Conservation (phyloP, 1,139 yeast species). For the Meyerozyma athensensis region DNA sequence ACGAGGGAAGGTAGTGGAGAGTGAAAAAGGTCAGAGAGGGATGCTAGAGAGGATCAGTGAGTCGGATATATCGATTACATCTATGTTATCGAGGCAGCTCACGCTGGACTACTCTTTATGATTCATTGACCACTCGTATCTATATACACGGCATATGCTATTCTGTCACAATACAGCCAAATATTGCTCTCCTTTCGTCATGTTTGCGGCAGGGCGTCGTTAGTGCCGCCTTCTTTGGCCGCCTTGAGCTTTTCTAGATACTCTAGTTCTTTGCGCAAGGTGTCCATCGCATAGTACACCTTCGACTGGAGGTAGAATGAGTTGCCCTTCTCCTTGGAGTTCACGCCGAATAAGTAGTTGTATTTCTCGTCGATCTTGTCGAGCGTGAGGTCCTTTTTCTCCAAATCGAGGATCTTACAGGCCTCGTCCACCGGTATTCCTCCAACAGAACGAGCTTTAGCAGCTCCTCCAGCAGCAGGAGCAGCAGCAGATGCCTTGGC, state of each 20-base stretch:
- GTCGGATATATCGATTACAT: no score
- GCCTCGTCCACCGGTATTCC: constrained; percentile 89
- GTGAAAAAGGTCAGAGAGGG: no score
- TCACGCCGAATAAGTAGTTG: constrained; percentile 78
- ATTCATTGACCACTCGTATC: no score
- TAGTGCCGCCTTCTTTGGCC: constrained; percentile 21
- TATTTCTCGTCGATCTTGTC: constrained; percentile 73
- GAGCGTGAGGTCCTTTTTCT: constrained; percentile 46
- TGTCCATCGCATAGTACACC: constrained; percentile 66
- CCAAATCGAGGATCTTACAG: constrained; percentile 82
- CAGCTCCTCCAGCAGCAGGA: constrained; percentile 49
- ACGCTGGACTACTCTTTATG: no score
- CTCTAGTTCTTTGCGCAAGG: constrained; percentile 44
- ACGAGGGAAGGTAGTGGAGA: no score
- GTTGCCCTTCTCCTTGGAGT: constrained; percentile 90
- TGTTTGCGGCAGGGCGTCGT: no score
- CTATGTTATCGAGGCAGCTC: no score
- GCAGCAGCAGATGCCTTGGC: constrained; percentile 75
- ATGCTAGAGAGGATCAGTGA: no score
- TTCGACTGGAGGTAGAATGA: constrained; percentile 90
- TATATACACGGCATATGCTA: no score
- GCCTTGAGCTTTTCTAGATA: constrained; percentile 31
- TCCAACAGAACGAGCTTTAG: constrained; percentile 49
- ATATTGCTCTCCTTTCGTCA: no score
- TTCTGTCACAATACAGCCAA: no score